Base-by-base conservation (phyloP, 2,329 filamentous ascomycete genomes). In the Elsinoe fawcettii region DNA sequence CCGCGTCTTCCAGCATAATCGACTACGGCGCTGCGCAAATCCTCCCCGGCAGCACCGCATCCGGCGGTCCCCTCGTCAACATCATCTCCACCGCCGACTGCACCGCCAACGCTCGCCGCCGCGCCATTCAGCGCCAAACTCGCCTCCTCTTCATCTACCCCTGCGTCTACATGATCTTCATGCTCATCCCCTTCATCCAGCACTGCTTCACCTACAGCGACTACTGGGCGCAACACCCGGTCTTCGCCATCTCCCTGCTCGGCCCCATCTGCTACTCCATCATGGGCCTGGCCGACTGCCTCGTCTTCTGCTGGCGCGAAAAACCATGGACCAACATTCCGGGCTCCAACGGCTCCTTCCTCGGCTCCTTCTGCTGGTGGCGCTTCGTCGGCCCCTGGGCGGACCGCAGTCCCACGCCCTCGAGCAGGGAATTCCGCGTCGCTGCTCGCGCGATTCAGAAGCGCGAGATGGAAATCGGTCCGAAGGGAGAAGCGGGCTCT, bases 141-240 rank as follows among this genome's bases (percentile, higher is more conserved):
- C 80, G 85, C 30, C 79, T 86, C 27, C 76, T 90, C 16, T 89
- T 91, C 70, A 82, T 90, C 49, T 92, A 92, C 67, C 88, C 88
- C 0, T 67, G 85, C 16, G 79, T 87, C 3, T 91, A 92, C 69
- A 76, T 87, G 18, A 69, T 81, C 3, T 81, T 88, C 62, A 92
- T 88, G 88, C 71, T 86, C 2, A 71, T 87, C 6, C 87, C 88
- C 0, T 88, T 90, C 63, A 72, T 84, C 1, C 76, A 76, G 1
- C 85, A 90, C 67, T 75, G 83, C 51, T 70, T 84, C 51, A 77
- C 76, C 55, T 87, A 84, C 69, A 74, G 76, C 60, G 74, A 83
- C 51, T 65, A 71, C 51, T 80, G 74, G 56, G 78, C 74, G 5
- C 62, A 67, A 14, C 68, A 79, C 49, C 79, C 79, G 1, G 76